These are phyloP conservation scores for Centella asiatica DNA, from an alignment of 129 eudicot species.

Conservation along the genomic window DNA sequence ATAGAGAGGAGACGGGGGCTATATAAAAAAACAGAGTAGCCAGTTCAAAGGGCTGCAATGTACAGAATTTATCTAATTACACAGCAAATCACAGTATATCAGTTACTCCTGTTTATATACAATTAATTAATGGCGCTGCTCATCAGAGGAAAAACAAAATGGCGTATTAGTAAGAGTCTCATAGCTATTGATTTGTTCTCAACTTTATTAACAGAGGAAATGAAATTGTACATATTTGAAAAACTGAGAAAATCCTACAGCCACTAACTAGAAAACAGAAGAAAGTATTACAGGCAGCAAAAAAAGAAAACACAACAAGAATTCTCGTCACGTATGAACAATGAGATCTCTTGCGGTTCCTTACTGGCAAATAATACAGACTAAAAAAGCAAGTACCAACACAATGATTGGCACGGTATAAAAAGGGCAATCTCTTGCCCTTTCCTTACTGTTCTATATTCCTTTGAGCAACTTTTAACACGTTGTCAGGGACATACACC, in stretches of 20 bases:
- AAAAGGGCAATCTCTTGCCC: conserved; percentile 19
- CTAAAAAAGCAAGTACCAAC: no score
- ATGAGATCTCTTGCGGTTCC: no score
- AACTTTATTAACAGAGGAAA: conserved; percentile 8
- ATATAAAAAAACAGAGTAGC: no score
- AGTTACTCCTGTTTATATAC: no score
- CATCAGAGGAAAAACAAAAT: not conserved
- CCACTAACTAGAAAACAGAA: conserved; percentile 21
- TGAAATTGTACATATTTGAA: conserved; percentile 19
- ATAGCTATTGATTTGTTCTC: not conserved
- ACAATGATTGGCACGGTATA: no score
- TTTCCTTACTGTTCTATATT: conserved; percentile 3
- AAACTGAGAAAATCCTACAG: conserved; percentile 13
- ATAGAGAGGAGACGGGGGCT: no score
- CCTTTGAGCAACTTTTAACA: not conserved
- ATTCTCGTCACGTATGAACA: not conserved
- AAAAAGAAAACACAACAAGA: not conserved
- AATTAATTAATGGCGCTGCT: not conserved
- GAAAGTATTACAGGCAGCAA: not conserved
- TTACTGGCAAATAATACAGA: no score
- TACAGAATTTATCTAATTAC: no score
- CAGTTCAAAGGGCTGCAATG: no score
- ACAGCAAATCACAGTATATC: not conserved
- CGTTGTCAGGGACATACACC: no score
- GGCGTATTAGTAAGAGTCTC: not conserved